Evolutionary conservation across 1,284 basidiomycete species (phyloP), one percentile per base, ranked within the genome.

Genomic region (Tilletia indica): DNA sequence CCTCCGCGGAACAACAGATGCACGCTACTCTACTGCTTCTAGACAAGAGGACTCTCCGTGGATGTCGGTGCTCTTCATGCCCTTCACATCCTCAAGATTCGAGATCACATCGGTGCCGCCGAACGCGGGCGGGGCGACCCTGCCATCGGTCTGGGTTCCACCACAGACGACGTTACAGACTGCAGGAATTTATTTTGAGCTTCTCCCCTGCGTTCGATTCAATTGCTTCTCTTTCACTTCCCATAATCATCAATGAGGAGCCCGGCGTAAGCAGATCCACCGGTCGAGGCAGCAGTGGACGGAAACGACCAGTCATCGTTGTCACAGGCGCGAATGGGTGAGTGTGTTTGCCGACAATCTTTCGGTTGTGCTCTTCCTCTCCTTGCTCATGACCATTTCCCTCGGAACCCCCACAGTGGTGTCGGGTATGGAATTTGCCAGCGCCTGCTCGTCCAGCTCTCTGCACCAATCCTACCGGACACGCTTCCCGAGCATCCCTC

Each of bases 241-340:
- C 4, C 56, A 34, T 31, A 45, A 45, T 45, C 42, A 63, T 85
- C 97, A 95, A 95, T 97, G 97, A 79, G 94, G 95, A 51, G 94
- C 97, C 84, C 97, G 95, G 95, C 94, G 94, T 6, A 93, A 96
- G 25, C 58, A 63, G 21, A 34, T 54, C 51, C 19, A 54, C 11
- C 19, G 19, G 19, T 54, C 51, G 51, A 19, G 19, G 51, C 51
- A 31, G 25, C 25, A 45, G 14, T 45, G 42, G 42, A 45, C 6
- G 42, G 42, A 45, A 45, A 39, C 77, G 82, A 19, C 82, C 82
- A 9, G 72, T 84, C 67, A 76, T 84, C 49, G 70, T 84, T 25
- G 77, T 84, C 67, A 84, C 82, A 0, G 82, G 82, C 25, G 82
- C 82, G 12, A 83, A 83, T 67, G 75, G 75, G 58, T 66, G 49